Evolutionary conservation across 768 basidiomycete genomes (phyloP).

Genomic region (Pulveroboletus ravenelii): DNA sequence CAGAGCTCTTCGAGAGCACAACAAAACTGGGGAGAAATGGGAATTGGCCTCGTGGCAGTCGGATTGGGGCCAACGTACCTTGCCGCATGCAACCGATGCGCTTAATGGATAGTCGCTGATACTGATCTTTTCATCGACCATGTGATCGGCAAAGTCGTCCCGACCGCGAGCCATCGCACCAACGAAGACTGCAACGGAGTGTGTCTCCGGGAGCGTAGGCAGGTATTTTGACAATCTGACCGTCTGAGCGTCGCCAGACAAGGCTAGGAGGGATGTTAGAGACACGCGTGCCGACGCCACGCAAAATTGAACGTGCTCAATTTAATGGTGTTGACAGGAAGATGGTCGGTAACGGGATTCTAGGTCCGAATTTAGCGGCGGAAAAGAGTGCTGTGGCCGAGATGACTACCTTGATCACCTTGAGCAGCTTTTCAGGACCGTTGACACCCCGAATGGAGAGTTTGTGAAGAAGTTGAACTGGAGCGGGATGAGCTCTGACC

Average conservation of each 20-base stretch:
- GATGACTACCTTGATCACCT: slow-evolving; percentile 82
- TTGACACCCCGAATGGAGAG: slow-evolving; percentile 94
- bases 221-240: slow-evolving; percentile 80
- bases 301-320: slow-evolving; percentile 58
- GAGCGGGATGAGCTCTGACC: slow-evolving; percentile 1
- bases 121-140: slow-evolving; percentile 94
- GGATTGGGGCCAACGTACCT: slow-evolving; percentile 50
- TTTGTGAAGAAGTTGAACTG: slow-evolving; percentile 96
- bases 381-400: background rate
- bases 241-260: slow-evolving; percentile 87
- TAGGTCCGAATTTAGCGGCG: slow-evolving; percentile 27
- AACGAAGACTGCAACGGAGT: slow-evolving; percentile 91
- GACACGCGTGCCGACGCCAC: background rate
- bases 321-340: slow-evolving; percentile 94
- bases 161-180: slow-evolving; percentile 97
- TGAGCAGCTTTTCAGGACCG: slow-evolving; percentile 92
- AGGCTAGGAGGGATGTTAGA: slow-evolving; percentile 42
- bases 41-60: slow-evolving; percentile 1
- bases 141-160: slow-evolving; percentile 94
- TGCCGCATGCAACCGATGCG: slow-evolving; percentile 93
- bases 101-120: slow-evolving; percentile 93
- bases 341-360: slow-evolving; percentile 94
- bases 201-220: slow-evolving; percentile 78
- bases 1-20: slow-evolving; percentile 92
- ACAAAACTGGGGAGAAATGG: slow-evolving; percentile 58